A percentile compares a stretch with the other conserved stretches of the same genome.
phyloP scores from a whole-genome alignment of 768 basidiomycete species.

The Kwoniella sp. region DNA sequence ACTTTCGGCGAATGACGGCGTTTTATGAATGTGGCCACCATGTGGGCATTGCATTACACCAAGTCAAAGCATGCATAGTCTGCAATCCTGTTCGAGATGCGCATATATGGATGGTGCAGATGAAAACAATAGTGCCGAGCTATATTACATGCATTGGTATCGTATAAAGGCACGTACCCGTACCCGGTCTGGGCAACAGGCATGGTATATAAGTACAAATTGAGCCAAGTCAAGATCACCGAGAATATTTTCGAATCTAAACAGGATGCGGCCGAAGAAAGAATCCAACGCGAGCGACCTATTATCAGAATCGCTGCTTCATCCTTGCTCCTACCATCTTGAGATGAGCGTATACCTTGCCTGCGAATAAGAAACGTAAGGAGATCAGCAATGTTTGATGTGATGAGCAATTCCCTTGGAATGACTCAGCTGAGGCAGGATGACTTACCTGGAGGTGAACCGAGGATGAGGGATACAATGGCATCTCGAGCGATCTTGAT shows the following conservation, averaged over 20 bases:
- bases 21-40: neutral
- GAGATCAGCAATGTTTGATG: neutral
- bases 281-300: too few relatives aligned
- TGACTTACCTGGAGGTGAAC: constrained; percentile 91
- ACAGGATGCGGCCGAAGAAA: too few relatives aligned
- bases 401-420: too few relatives aligned
- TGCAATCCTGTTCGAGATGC: neutral
- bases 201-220: neutral
- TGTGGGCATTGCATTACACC: too few relatives aligned
- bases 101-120: neutral
- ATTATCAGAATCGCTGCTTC: constrained; percentile 87
- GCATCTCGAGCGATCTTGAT: constrained; percentile 97
- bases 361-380: constrained; percentile 27
- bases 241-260: too few relatives aligned
- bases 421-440: too few relatives aligned
- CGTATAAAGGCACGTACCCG: too few relatives aligned
- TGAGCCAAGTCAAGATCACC: too few relatives aligned
- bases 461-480: constrained; percentile 89
- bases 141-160: too few relatives aligned
- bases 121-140: neutral
- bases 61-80: neutral
- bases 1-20: constrained; percentile 13
- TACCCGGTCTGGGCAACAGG: too few relatives aligned
- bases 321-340: constrained; percentile 88
- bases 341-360: constrained; percentile 70